Conservation (phyloP, 1,284 basidiomycete species). For the Apiotrichum sp. region DNA sequence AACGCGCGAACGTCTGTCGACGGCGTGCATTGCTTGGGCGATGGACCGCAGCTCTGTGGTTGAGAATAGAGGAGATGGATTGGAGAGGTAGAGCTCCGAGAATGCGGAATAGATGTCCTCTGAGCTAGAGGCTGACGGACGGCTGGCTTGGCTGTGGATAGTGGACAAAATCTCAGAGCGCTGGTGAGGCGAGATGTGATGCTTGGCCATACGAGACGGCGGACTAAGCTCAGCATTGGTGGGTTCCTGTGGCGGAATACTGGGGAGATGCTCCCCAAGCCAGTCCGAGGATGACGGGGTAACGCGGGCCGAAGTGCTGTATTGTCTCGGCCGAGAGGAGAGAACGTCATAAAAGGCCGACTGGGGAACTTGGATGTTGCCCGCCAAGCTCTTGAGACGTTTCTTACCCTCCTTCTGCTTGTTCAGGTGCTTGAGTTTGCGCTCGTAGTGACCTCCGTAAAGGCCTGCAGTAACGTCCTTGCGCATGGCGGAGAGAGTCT, state of each 20-base stretch:
- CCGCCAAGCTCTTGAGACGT: slow-evolving; percentile 69
- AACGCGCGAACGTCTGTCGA: slow-evolving; percentile 12
- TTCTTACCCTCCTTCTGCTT: slow-evolving; percentile 90
- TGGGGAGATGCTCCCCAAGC: not conserved
- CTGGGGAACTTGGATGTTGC: slow-evolving; percentile 81
- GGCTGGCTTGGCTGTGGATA: slow-evolving; percentile 3
- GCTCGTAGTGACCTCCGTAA: slow-evolving; percentile 89
- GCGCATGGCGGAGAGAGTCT: slow-evolving; percentile 75
- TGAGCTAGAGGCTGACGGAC: not conserved
- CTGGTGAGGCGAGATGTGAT: slow-evolving; percentile 10
- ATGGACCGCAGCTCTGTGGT: slow-evolving; percentile 22
- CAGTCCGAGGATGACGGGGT: not conserved
- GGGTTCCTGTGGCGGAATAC: not conserved
- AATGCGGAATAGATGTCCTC: slow-evolving; percentile 22
- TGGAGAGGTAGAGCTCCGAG: slow-evolving; percentile 23
- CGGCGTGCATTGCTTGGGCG: slow-evolving; percentile 14
- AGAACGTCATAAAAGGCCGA: slow-evolving; percentile 85
- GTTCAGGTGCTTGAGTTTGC: slow-evolving; percentile 82
- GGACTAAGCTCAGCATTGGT: not conserved
- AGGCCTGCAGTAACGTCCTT: slow-evolving; percentile 94
- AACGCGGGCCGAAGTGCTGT: slow-evolving; percentile 18
- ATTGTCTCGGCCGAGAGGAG: slow-evolving; percentile 48
- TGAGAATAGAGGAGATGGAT: slow-evolving; percentile 25
- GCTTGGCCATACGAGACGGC: not conserved
- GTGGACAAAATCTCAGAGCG: slow-evolving; percentile 12